phyloP scores from a whole-genome alignment of 352 stramenopile species.

The Pythium grandisporangium region DNA sequence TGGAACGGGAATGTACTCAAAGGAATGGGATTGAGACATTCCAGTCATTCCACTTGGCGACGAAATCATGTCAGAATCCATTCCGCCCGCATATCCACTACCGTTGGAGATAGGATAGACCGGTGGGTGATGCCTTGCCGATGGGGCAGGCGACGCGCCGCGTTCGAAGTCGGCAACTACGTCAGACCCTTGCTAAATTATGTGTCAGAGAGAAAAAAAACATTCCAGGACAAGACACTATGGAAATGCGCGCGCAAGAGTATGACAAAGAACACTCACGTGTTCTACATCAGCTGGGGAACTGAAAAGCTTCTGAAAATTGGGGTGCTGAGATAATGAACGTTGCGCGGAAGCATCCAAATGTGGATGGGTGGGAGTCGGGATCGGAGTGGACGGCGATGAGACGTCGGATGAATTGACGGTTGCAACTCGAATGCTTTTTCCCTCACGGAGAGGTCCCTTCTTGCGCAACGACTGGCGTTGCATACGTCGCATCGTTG shows the following conservation, averaged over 20 bases:
- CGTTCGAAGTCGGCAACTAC: conserved; percentile 41
- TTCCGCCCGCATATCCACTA: conserved; percentile 17
- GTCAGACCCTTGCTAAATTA: conserved; percentile 8
- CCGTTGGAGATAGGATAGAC: conserved; percentile 23
- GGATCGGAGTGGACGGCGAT: conserved; percentile 7
- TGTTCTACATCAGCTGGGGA: conserved; percentile 18
- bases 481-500: conserved; percentile 86
- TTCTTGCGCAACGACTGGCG: conserved; percentile 84
- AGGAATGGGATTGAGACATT: conserved; percentile 4
- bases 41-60: background rate
- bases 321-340: conserved; percentile 20
- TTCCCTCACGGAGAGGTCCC: conserved; percentile 66
- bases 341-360: conserved; percentile 12
- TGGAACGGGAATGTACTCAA: conserved; percentile 9
- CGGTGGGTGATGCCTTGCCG: conserved; percentile 29
- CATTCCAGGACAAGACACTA: no score
- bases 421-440: conserved; percentile 66
- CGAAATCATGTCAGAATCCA: conserved; percentile 6
- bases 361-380: conserved; percentile 2
- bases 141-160: conserved; percentile 7
- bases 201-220: no score
- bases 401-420: conserved; percentile 23
- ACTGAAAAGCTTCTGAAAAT: conserved; percentile 55
- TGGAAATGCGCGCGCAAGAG: no score
- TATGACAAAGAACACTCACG: conserved; percentile 18